These are phyloP conservation scores for Aphanocladium album DNA, from an alignment of 2,329 filamentous ascomycete genomes.

Conservation along the genomic window DNA sequence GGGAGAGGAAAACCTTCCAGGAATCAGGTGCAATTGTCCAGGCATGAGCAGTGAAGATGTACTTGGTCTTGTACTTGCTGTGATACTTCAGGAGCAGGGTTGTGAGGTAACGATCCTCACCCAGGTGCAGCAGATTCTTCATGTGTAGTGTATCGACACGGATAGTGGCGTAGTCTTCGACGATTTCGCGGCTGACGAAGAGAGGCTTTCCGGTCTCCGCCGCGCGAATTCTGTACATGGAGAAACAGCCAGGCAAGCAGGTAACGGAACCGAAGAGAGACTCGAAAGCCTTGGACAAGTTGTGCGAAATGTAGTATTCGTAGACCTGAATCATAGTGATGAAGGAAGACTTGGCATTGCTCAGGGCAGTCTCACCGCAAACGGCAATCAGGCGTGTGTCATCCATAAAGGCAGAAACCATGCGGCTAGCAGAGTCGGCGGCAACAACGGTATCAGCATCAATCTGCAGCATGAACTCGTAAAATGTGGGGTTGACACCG, in stretches of 20 bases:
- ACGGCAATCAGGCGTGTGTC: slow-evolving; percentile 91
- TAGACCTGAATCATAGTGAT: slow-evolving; percentile 99
- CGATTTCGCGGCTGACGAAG: slow-evolving; percentile 89
- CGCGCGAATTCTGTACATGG: slow-evolving; percentile 95
- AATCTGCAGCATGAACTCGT: slow-evolving; percentile 94
- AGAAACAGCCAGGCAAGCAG: slow-evolving; percentile 97
- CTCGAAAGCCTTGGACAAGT: slow-evolving; percentile 94
- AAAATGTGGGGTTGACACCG: slow-evolving; percentile 96
- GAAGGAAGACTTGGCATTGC: slow-evolving; percentile 88
- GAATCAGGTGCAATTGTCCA: slow-evolving; percentile 97
- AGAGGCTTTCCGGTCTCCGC: slow-evolving; percentile 92
- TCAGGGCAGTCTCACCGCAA: slow-evolving; percentile 90
- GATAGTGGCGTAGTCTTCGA: slow-evolving; percentile 83
- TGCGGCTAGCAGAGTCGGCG: slow-evolving; percentile 81
- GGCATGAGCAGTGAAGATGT: slow-evolving; percentile 83
- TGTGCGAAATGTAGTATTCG: slow-evolving; percentile 99
- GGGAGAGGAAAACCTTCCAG: slow-evolving; percentile 91
- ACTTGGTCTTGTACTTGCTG: slow-evolving; percentile 96
- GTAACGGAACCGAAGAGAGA: slow-evolving; percentile 96
- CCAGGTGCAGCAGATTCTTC: slow-evolving; percentile 95
- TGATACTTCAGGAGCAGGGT: slow-evolving; percentile 91
- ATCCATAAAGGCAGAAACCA: slow-evolving; percentile 84
- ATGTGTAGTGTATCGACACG: slow-evolving; percentile 97
- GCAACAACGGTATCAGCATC: slow-evolving; percentile 96
- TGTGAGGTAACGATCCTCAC: slow-evolving; percentile 95